Conservation (phyloP, 371 early-diverging fungal species). For the Syncephalastrum contaminatum region DNA sequence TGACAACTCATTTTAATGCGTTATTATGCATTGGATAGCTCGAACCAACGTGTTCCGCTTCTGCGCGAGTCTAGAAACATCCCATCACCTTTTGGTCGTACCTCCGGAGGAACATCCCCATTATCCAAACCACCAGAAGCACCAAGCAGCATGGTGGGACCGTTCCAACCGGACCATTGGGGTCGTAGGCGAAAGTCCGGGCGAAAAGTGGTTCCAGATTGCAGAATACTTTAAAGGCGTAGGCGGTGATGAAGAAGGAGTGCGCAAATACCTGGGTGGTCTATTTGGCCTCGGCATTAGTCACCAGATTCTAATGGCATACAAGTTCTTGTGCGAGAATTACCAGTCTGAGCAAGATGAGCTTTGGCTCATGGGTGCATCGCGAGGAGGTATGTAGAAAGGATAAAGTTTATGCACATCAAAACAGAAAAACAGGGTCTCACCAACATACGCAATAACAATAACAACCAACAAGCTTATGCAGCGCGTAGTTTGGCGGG, state of each 20-base stretch:
- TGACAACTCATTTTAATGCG: not conserved
- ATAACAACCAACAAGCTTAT: slow-evolving; percentile 19
- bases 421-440: not conserved
- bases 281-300: slow-evolving; percentile 37
- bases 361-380: slow-evolving; percentile 36
- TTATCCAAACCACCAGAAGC: too few relatives aligned
- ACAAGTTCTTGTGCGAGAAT: slow-evolving; percentile 24
- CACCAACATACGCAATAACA: not conserved
- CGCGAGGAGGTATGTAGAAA: slow-evolving; percentile 34
- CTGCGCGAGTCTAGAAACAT: slow-evolving; percentile 12
- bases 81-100: slow-evolving; percentile 1
- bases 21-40: slow-evolving; percentile 13
- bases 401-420: not conserved
- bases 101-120: too few relatives aligned
- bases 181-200: not conserved
- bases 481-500: slow-evolving; percentile 38
- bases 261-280: slow-evolving; percentile 25
- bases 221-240: slow-evolving; percentile 29
- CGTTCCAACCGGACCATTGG: too few relatives aligned
- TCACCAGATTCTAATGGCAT: slow-evolving; percentile 30
- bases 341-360: slow-evolving; percentile 27
- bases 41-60: slow-evolving; percentile 33
- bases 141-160: too few relatives aligned
- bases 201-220: slow-evolving; percentile 21
- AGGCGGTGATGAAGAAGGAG: slow-evolving; percentile 15